Conservation (phyloP, 805 yeast species). For the Millerozyma miso region DNA sequence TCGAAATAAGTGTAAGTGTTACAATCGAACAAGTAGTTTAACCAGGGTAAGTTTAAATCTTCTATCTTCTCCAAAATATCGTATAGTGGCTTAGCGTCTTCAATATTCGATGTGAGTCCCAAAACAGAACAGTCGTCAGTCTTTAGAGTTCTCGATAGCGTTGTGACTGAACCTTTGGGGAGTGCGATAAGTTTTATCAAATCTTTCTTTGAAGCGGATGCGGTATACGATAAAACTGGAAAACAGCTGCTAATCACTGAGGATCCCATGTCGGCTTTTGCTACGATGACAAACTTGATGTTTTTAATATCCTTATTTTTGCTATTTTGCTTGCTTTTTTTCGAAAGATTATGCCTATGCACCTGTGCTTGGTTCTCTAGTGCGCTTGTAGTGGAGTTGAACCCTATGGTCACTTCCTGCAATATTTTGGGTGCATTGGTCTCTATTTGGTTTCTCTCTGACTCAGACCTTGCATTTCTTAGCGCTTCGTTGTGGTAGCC, state of each 20-base stretch:
- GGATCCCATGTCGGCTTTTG: constrained; percentile 54
- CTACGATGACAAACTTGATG: constrained; percentile 50
- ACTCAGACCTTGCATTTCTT: constrained; percentile 6
- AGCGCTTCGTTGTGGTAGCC: constrained; percentile 19
- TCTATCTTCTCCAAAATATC: constrained; percentile 27
- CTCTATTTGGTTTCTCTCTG: constrained; percentile 1
- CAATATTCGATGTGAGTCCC: constrained; percentile 27
- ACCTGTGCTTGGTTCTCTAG: constrained; percentile 42
- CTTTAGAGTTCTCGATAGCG: constrained; percentile 27
- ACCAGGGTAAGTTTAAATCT: constrained; percentile 45
- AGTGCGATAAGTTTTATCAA: constrained; percentile 57
- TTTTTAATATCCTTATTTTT: constrained; percentile 3
- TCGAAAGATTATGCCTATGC: constrained; percentile 5
- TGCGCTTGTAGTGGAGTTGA: constrained; percentile 49
- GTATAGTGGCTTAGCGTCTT: constrained; percentile 26
- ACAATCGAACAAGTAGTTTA: constrained; percentile 25
- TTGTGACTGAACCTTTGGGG: constrained; percentile 42
- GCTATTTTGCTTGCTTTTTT: constrained; percentile 1
- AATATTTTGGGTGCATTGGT: constrained; percentile 22
- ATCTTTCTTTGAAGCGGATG: constrained; percentile 25
- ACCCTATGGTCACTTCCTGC: constrained; percentile 40
- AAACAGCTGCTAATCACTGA: constrained; percentile 49
- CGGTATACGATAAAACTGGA: constrained; percentile 51
- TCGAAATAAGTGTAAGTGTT: constrained; percentile 12
- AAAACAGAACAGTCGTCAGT: constrained; percentile 26